A percentile compares a stretch with the other conserved stretches of the same genome.
These are phyloP conservation scores for Piper longum DNA, from an alignment of 164 flowering plant genomes.

Conservation along the genomic window DNA sequence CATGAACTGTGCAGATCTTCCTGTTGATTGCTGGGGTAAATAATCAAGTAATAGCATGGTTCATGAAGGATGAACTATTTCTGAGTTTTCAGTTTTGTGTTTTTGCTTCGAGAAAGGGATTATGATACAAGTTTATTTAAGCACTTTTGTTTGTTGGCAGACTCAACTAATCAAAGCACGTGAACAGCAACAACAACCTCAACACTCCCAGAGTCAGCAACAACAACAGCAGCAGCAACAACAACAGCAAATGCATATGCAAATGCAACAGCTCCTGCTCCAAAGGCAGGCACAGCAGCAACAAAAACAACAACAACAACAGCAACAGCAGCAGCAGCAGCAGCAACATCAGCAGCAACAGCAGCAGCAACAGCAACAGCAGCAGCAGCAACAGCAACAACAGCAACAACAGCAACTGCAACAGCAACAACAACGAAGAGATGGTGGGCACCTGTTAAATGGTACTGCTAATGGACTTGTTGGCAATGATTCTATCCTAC, in stretches of 20 bases:
- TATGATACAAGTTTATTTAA: not conserved
- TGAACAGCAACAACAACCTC: slow-evolving; percentile 42
- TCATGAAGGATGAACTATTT: not conserved
- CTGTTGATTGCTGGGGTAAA: no score
- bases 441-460: slow-evolving; percentile 65
- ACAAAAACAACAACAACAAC: slow-evolving; percentile 7
- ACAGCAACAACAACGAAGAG: slow-evolving; percentile 50
- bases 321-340: slow-evolving; percentile 40
- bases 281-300: slow-evolving; percentile 43
- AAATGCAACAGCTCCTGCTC: slow-evolving; percentile 56
- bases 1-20: no score
- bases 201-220: slow-evolving; percentile 43
- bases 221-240: slow-evolving; percentile 43
- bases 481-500: slow-evolving; percentile 55
- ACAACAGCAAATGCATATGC: slow-evolving; percentile 41
- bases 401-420: slow-evolving; percentile 55
- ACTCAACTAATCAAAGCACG: slow-evolving; percentile 43
- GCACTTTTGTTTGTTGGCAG: slow-evolving; percentile 15
- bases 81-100: not conserved
- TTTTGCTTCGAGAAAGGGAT: not conserved
- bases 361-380: slow-evolving; percentile 53
- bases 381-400: slow-evolving; percentile 47
- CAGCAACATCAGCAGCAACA: slow-evolving; percentile 64
- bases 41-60: no score
- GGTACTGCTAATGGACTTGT: slow-evolving; percentile 65